These are phyloP conservation scores for Podaxis pistillaris DNA, from an alignment of 768 basidiomycete species.

Conservation along the genomic window DNA sequence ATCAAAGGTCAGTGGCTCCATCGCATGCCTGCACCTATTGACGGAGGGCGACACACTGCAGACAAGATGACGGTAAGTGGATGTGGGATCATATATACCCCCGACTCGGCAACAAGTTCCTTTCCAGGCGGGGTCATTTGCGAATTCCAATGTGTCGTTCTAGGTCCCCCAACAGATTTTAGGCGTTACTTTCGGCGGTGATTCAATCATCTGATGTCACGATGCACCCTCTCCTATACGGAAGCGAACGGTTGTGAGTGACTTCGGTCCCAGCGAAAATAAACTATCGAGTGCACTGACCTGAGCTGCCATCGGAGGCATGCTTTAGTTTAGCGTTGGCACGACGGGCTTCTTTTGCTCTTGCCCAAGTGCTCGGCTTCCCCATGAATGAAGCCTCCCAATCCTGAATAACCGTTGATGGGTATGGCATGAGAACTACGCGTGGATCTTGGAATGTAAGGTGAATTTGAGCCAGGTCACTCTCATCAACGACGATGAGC, in stretches of 20 bases:
- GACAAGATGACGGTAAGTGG: background rate
- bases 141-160: background rate
- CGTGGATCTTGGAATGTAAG: conserved; percentile 24
- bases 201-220: background rate
- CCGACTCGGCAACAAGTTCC: background rate
- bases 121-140: background rate
- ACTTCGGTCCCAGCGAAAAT: background rate
- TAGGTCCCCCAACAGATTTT: background rate
- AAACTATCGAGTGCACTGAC: background rate
- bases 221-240: background rate
- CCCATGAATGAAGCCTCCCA: conserved; percentile 34
- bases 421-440: conserved; percentile 32
- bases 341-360: conserved; percentile 30
- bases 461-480: conserved; percentile 24
- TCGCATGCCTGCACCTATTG: background rate
- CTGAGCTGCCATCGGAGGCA: background rate
- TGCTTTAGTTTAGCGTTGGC: conserved; percentile 4
- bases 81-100: background rate
- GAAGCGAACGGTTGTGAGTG: background rate
- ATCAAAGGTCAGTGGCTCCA: background rate
- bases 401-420: conserved; percentile 26
- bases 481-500: conserved; percentile 26
- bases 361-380: conserved; percentile 27
- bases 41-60: background rate
- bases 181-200: background rate